Evolutionary conservation across 1,139 yeast species (phyloP).

Genomic region (Kurtzmaniella natalensis): DNA sequence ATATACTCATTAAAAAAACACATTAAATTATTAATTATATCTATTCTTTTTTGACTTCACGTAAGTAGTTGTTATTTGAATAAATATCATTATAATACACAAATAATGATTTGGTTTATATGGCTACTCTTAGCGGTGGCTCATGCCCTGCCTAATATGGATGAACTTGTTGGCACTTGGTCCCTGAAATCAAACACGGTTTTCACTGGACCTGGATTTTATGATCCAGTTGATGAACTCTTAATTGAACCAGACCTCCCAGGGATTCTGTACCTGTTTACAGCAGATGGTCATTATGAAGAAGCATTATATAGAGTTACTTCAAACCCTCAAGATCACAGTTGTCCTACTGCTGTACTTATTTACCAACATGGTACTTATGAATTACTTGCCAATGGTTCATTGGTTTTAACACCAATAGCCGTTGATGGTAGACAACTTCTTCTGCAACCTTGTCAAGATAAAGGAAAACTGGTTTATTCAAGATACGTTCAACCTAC

Average conservation of each 20-base stretch:
- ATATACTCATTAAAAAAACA: too few relatives aligned
- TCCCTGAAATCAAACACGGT: constrained; percentile 89
- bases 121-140: constrained; percentile 7
- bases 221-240: constrained; percentile 91
- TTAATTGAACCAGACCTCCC: constrained; percentile 94
- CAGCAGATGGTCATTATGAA: constrained; percentile 86
- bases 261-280: constrained; percentile 89
- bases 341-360: constrained; percentile 78
- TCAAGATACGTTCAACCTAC: constrained; percentile 68
- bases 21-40: too few relatives aligned
- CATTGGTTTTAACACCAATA: constrained; percentile 66
- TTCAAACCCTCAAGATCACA: constrained; percentile 67
- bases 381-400: constrained; percentile 57
- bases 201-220: constrained; percentile 95
- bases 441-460: constrained; percentile 74
- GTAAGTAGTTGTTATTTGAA: too few relatives aligned
- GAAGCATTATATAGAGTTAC: constrained; percentile 81
- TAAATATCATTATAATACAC: too few relatives aligned
- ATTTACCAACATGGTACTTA: constrained; percentile 89
- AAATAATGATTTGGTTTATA: constrained; percentile 1
- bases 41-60: too few relatives aligned
- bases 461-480: constrained; percentile 52
- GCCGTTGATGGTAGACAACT: constrained; percentile 91
- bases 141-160: constrained; percentile 24
- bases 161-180: constrained; percentile 84